Evolutionary conservation across 768 basidiomycete genomes (phyloP).

Genomic region (Mycena vulgaris): DNA sequence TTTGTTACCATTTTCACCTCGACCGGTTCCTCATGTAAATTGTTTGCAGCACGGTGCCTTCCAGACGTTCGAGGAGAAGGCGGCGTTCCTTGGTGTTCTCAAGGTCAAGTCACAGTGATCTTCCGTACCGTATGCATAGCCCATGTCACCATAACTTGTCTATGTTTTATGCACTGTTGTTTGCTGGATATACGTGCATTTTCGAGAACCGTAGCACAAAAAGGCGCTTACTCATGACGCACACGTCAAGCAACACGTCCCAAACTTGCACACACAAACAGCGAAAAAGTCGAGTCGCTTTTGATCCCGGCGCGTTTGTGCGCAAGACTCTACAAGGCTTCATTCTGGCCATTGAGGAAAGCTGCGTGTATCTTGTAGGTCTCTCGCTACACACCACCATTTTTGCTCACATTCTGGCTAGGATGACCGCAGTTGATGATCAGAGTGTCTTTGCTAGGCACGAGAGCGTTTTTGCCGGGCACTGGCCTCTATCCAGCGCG

Average conservation of each 20-base stretch:
- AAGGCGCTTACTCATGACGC: background rate
- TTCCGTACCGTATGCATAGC: constrained; percentile 59
- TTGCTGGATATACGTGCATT: background rate
- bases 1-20: background rate
- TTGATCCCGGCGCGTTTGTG: constrained; percentile 11
- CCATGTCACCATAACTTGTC: constrained; percentile 50
- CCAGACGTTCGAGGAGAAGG: constrained; percentile 98
- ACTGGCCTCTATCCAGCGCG: constrained; percentile 61
- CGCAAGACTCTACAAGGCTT: constrained; percentile 3
- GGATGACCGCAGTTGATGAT: constrained; percentile 92
- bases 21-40: constrained; percentile 19
- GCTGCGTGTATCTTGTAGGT: constrained; percentile 34
- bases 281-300: constrained; percentile 13
- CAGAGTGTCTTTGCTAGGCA: constrained; percentile 86
- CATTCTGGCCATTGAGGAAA: constrained; percentile 14
- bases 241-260: constrained; percentile 3
- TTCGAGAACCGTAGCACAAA: background rate
- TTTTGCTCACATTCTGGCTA: constrained; percentile 44
- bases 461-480: constrained; percentile 87
- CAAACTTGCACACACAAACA: background rate
- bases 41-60: constrained; percentile 87
- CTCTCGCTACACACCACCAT: background rate
- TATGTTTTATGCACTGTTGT: constrained; percentile 33
- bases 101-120: constrained; percentile 80
- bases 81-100: constrained; percentile 93